Evolutionary conservation across 345 rosid genomes (phyloP).

Genomic region (Populus deltoides): DNA sequence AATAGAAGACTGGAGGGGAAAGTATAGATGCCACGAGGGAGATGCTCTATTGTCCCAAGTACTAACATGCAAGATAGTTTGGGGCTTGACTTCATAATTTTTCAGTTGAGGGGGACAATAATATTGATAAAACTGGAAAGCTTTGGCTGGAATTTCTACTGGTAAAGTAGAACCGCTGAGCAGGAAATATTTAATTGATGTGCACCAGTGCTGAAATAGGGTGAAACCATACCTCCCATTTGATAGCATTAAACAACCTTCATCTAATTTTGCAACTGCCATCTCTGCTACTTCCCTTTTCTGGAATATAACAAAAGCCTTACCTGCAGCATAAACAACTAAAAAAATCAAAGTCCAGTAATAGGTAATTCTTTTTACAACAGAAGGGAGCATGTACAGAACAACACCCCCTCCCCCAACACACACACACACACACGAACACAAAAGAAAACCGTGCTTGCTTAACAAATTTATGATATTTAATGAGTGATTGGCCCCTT

Average conservation of each 20-base stretch:
- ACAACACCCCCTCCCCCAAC: neutral
- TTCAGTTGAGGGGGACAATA: neutral
- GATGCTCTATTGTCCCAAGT: neutral
- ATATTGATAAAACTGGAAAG: neutral
- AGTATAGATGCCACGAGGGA: neutral
- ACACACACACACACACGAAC: neutral
- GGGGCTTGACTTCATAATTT: neutral
- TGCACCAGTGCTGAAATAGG: neutral
- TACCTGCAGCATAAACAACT: slow-evolving; percentile 46
- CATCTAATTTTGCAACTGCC: slow-evolving; percentile 44
- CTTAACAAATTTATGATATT: neutral
- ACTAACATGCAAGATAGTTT: neutral
- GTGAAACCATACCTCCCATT: slow-evolving; percentile 60
- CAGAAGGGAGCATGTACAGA: neutral
- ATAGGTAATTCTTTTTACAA: neutral
- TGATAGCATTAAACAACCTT: slow-evolving; percentile 66
- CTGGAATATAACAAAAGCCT: slow-evolving; percentile 68
- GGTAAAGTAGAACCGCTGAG: neutral
- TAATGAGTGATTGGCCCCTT: neutral
- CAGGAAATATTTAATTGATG: neutral
- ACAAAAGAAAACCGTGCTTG: neutral
- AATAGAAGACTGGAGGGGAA: neutral
- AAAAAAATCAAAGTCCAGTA: neutral
- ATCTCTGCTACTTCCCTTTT: slow-evolving; percentile 60
- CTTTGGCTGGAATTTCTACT: neutral